phyloP scores from a whole-genome alignment of 1,139 yeast species.

The Taphrina communis region DNA sequence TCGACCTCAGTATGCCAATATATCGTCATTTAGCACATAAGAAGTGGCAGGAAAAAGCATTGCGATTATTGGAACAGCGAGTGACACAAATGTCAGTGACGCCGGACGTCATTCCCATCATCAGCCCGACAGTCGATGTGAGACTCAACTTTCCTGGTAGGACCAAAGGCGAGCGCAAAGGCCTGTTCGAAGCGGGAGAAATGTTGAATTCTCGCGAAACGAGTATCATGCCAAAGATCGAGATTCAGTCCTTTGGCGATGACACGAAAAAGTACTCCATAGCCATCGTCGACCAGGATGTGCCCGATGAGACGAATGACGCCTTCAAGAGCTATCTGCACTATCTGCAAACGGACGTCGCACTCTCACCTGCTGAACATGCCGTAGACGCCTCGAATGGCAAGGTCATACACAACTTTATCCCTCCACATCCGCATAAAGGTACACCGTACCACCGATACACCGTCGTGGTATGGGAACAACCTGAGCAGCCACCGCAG shows the following conservation, averaged over 20 bases:
- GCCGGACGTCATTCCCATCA: constrained; percentile 91
- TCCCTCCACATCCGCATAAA: constrained; percentile 89
- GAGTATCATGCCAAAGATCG: constrained; percentile 72
- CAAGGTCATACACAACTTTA: constrained; percentile 65
- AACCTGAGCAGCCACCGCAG: constrained; percentile 50
- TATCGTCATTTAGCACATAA: constrained; percentile 71
- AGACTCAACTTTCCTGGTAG: constrained; percentile 74
- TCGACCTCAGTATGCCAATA: constrained; percentile 78
- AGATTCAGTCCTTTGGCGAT: constrained; percentile 74
- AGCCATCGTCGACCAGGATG: constrained; percentile 86
- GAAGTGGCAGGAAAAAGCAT: constrained; percentile 73
- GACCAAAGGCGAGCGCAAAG: constrained; percentile 74
- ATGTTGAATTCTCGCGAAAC: constrained; percentile 75
- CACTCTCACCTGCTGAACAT: constrained; percentile 63
- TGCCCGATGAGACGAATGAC: constrained; percentile 75
- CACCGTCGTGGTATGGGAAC: constrained; percentile 90
- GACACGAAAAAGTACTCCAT: constrained; percentile 67
- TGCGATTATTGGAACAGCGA: constrained; percentile 83
- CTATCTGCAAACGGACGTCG: constrained; percentile 76
- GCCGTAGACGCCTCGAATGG: constrained; percentile 59
- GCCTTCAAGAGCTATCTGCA: constrained; percentile 73
- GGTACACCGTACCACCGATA: constrained; percentile 83
- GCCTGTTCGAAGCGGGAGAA: constrained; percentile 47
- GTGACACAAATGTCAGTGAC: constrained; percentile 82
- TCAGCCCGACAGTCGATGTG: constrained; percentile 81